Conservation (phyloP, 2,329 filamentous ascomycete genomes). For the Coniochaeta ligniaria region DNA sequence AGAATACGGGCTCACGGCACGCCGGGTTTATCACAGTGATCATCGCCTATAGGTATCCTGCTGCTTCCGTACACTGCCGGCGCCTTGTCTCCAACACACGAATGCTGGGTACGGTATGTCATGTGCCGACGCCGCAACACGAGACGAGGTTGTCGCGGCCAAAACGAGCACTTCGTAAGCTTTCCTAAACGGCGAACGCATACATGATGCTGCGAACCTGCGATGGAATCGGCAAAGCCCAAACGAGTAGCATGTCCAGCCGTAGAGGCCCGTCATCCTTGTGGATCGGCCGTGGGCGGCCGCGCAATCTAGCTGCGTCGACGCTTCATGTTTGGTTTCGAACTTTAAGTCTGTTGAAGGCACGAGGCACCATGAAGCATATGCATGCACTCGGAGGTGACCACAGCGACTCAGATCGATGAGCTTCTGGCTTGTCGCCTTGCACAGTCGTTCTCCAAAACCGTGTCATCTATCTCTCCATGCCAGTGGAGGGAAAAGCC, state of each 20-base stretch:
- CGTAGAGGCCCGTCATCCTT: background rate
- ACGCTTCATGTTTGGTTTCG: background rate
- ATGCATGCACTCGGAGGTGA: background rate
- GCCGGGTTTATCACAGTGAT: background rate
- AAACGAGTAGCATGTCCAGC: background rate
- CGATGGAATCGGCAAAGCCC: background rate
- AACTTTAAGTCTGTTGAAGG: background rate
- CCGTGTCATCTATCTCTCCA: no score
- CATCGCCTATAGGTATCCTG: background rate
- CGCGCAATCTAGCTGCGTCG: background rate
- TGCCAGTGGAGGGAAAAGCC: background rate
- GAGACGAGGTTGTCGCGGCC: background rate
- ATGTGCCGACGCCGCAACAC: background rate
- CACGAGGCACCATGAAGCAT: background rate
- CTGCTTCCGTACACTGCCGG: background rate
- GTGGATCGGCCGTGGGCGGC: background rate
- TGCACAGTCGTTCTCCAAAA: no score
- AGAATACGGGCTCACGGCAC: background rate
- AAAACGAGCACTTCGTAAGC: background rate
- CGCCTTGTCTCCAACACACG: background rate
- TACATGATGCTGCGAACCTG: background rate
- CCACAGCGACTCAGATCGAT: background rate
- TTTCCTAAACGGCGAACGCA: background rate
- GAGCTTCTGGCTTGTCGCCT: no score
- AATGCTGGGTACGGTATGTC: background rate